Evolutionary conservation across 768 basidiomycete genomes (phyloP), one percentile per base, ranked within the genome.

Genomic region (Filobasidium wieringae): DNA sequence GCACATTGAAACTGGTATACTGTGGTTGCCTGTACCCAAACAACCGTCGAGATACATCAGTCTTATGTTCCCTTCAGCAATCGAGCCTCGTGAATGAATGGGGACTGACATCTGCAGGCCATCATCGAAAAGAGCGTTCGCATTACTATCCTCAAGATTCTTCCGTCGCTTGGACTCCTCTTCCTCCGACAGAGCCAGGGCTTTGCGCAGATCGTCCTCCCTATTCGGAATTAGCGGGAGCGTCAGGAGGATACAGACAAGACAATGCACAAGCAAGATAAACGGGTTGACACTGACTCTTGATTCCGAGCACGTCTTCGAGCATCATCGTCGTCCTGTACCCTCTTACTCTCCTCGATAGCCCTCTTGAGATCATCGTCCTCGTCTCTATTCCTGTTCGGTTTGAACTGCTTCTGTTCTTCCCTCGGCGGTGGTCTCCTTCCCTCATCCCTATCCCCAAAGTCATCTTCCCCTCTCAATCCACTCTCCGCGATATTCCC

Each of bases 321-420:
- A 47, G 73, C 68, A 31, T 79, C 77, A 67, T 85, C 84, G 55
- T 93, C 88, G 67, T 81, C 81, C 9, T 81, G 84, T 61, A 82
- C 78, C 67, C 79, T 79, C 77, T 90, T 92, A 65, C 87, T 89
- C 76, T 85, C 89, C 71, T 92, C 91, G 58, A 97, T 89, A 4
- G 93, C 93, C 36, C 79, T 77, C 63, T 78, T 78, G 58, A 97
- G 76, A 54, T 97, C 93, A 7, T 89, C 89, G 31, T 96, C 89
- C 36, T 86, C 86, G 34, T 71, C 64, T 29, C 68, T 53, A 2
- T 53, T 33, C 17, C 60, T 56, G 11, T 53, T 43, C 14, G 68
- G 67, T 39, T 50, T 51, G 27, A 31, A 51, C 14, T 11, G 22
- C 36, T 9, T 37, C 36, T 37, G 11, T 37, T 37, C n/a, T n/a